Evolutionary conservation across 2,329 filamentous ascomycete genomes (phyloP).

Genomic region (Paracoccidioides lutzii): DNA sequence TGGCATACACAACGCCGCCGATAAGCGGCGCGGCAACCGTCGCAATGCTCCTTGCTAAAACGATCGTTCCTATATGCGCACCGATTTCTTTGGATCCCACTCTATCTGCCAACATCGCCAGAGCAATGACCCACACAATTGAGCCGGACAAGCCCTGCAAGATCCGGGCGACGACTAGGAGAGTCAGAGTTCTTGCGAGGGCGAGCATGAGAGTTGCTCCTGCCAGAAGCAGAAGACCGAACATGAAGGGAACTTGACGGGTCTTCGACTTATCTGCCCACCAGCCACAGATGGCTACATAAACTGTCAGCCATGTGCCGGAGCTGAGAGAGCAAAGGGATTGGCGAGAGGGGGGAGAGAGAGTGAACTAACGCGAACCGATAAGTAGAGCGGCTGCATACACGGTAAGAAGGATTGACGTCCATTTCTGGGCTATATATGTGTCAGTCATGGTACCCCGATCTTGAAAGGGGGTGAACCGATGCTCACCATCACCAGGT

Average conservation of each 20-base stretch:
- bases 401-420: slow-evolving; percentile 57
- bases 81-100: slow-evolving; percentile 45
- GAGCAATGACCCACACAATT: slow-evolving; percentile 47
- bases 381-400: slow-evolving; percentile 57
- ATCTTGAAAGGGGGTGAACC: not conserved
- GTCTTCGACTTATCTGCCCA: slow-evolving; percentile 42
- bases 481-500: not conserved
- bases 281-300: slow-evolving; percentile 28
- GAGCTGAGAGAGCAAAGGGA: not conserved
- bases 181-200: slow-evolving; percentile 35
- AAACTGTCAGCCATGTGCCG: not conserved
- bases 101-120: slow-evolving; percentile 47
- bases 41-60: slow-evolving; percentile 45
- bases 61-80: slow-evolving; percentile 46
- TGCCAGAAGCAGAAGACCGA: slow-evolving; percentile 41
- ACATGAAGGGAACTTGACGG: slow-evolving; percentile 45
- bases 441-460: slow-evolving; percentile 7
- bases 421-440: slow-evolving; percentile 50
- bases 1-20: slow-evolving; percentile 48
- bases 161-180: slow-evolving; percentile 40
- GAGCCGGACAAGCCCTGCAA: slow-evolving; percentile 47
- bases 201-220: slow-evolving; percentile 45
- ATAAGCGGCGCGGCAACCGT: slow-evolving; percentile 45
- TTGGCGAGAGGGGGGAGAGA: not conserved
- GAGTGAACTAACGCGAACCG: slow-evolving; percentile 36